Evolutionary conservation across 306 rosid species (phyloP).

Genomic region (Trifolium pratense): DNA sequence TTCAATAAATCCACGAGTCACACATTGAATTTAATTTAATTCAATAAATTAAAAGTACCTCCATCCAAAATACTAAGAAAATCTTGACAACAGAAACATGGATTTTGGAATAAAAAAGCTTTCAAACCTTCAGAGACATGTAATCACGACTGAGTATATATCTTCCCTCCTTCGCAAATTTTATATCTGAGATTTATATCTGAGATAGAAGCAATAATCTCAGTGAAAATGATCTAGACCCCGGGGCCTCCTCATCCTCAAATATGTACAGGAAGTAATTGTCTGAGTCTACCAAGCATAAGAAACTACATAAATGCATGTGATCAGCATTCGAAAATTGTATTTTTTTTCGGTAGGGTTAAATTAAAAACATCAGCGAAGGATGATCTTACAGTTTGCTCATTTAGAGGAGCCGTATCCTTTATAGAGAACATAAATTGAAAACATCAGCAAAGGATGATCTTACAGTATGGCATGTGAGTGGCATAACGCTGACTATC

Average conservation of each 20-base stretch:
- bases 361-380: too few relatives aligned
- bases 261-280: conserved; percentile 59
- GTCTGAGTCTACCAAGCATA: conserved; percentile 24
- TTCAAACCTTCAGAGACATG: conserved; percentile 94
- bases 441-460: conserved; percentile 11
- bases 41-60: too few relatives aligned
- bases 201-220: conserved; percentile 96
- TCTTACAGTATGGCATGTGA: conserved; percentile 91
- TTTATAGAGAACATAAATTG: conserved; percentile 5
- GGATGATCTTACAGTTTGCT: too few relatives aligned
- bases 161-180: conserved; percentile 94
- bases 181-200: too few relatives aligned
- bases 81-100: conserved; percentile 18
- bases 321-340: conserved; percentile 16
- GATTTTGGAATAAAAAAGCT: conserved; percentile 33
- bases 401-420: not conserved
- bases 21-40: not conserved
- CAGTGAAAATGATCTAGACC: conserved; percentile 96
- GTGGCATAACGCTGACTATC: conserved; percentile 98
- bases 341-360: not conserved
- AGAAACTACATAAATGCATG: conserved; percentile 20
- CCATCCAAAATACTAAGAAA: conserved; percentile 21
- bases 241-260: conserved; percentile 95
- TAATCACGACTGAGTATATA: conserved; percentile 95
- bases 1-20: conserved; percentile 15